These are phyloP conservation scores for Byssothecium circinans DNA, from an alignment of 2,329 filamentous ascomycete genomes.

Conservation along the genomic window DNA sequence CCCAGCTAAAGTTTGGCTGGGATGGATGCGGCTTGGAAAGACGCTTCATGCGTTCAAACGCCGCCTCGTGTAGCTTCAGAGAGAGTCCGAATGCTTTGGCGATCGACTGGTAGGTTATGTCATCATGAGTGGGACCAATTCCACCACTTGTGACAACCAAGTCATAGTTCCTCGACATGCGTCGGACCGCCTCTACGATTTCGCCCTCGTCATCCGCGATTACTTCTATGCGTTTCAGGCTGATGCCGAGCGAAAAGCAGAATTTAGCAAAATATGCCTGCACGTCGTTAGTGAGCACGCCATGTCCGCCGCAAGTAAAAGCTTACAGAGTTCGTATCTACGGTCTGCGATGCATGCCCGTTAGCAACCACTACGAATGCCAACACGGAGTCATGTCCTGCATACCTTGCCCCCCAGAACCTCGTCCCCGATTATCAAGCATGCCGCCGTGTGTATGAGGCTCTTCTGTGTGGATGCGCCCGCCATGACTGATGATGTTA, in stretches of 20 bases:
- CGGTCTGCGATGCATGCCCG: conserved; percentile 50
- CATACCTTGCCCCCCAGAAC: conserved; percentile 89
- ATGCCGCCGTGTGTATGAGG: conserved; percentile 85
- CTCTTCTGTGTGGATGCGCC: conserved; percentile 53
- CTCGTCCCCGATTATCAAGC: conserved; percentile 95
- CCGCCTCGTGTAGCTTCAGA: conserved; percentile 74
- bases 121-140: conserved; percentile 97
- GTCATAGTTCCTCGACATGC: conserved; percentile 89
- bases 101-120: conserved; percentile 95
- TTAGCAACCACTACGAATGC: conserved; percentile 20
- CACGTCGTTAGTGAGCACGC: conserved; percentile 14
- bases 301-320: conserved; percentile 1
- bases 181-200: conserved; percentile 81
- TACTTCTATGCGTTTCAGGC: conserved; percentile 84
- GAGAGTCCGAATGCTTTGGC: conserved; percentile 82
- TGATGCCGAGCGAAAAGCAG: conserved; percentile 66
- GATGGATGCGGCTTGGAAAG: conserved; percentile 73
- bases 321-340: conserved; percentile 63
- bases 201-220: conserved; percentile 90
- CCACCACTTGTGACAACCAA: conserved; percentile 94
- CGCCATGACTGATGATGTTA: conserved; percentile 50
- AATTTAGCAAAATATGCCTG: conserved; percentile 64
- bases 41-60: conserved; percentile 79
- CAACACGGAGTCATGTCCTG: background rate
- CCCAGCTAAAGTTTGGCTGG: conserved; percentile 80